Base-by-base conservation (phyloP, 176 grass and related monocot genomes). In the Triticum turgidum region DNA sequence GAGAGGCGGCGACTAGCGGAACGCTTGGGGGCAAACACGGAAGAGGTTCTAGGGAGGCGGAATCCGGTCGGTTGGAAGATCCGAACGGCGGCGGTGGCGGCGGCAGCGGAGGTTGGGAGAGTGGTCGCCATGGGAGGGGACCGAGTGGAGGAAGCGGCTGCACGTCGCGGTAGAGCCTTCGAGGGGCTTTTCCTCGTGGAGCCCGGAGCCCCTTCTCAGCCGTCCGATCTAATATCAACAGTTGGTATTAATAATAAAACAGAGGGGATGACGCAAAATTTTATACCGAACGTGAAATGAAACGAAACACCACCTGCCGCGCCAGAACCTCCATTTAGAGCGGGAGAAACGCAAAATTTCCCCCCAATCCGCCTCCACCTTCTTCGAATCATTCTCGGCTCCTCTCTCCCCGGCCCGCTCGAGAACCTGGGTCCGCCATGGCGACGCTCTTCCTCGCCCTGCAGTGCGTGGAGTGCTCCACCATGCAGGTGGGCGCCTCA, bases 381-480 rank as follows among this genome's bases (percentile, higher is more conserved):
- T 65, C 21, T 18, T 17, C 77, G 84, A 88, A 15, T 66, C 56
- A 20, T 34, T 34, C 10, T 71, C 27, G 24, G 35, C 34, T 80
- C 77, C 77, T 49, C 27, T 61, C 17, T 25, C 49, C 82, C 25
- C 72, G 33, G 73, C 41, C 52, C 82, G n/a, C 32, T 44, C 37
- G 47, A 78, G 11, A 73, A 54, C 54, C 73, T 13, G 33, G 12
- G 45, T 42, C 33, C 24, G 65, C 87, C 67, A 95, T 93, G 95
- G 51, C 84, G 73, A 92, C 81, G 54, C 87, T 86, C 68, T 98
- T 98, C 87, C 66, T 95, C 85, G 91, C 93, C 10, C 84, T 98
- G 29, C 91, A 95, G 78, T 98, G 95, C 86, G 85, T 89, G 83
- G 86, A 91, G 47, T 98, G 93, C 86, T 84, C 88, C 72, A 98